These are phyloP conservation scores for Dillenia suffruticosa DNA, from an alignment of 164 flowering plant genomes.

Conservation along the genomic window DNA sequence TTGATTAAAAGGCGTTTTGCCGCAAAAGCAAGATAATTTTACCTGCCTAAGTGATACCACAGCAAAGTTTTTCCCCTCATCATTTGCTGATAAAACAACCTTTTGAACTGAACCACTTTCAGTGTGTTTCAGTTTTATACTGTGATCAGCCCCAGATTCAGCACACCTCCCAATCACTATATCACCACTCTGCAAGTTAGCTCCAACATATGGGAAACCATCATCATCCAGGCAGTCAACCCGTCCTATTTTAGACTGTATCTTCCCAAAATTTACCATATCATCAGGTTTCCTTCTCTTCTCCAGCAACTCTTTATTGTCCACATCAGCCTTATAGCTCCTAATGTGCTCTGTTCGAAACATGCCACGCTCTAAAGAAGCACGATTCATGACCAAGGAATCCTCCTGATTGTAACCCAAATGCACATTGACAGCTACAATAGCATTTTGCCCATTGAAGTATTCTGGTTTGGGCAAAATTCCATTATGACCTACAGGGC, in stretches of 20 bases:
- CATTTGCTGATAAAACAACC: slow-evolving; percentile 89
- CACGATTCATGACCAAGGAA: slow-evolving; percentile 84
- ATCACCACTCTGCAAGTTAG: slow-evolving; percentile 77
- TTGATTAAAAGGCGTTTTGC: too few species aligned
- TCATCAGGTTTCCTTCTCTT: slow-evolving; percentile 54
- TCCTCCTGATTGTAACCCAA: slow-evolving; percentile 95
- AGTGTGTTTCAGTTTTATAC: slow-evolving; percentile 86
- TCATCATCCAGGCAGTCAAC: slow-evolving; percentile 94
- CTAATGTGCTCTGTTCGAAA: slow-evolving; percentile 75
- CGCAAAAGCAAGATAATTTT: not conserved
- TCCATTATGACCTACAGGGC: slow-evolving; percentile 23
- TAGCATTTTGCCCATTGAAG: slow-evolving; percentile 89
- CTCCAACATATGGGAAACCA: slow-evolving; percentile 87
- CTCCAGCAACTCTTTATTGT: slow-evolving; percentile 45
- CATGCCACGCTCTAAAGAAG: slow-evolving; percentile 96
- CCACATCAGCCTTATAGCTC: slow-evolving; percentile 89
- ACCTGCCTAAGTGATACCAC: slow-evolving; percentile 95
- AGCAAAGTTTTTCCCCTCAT: slow-evolving; percentile 88
- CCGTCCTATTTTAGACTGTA: slow-evolving; percentile 69
- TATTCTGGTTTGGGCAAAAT: slow-evolving; percentile 56
- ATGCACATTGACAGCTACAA: slow-evolving; percentile 93
- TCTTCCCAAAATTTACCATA: slow-evolving; percentile 62
- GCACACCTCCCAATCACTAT: slow-evolving; percentile 80
- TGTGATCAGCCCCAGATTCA: slow-evolving; percentile 85
- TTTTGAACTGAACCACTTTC: slow-evolving; percentile 91